phyloP scores from a whole-genome alignment of 2,329 filamentous ascomycete genomes.

The Pseudogymnoascus sp. region DNA sequence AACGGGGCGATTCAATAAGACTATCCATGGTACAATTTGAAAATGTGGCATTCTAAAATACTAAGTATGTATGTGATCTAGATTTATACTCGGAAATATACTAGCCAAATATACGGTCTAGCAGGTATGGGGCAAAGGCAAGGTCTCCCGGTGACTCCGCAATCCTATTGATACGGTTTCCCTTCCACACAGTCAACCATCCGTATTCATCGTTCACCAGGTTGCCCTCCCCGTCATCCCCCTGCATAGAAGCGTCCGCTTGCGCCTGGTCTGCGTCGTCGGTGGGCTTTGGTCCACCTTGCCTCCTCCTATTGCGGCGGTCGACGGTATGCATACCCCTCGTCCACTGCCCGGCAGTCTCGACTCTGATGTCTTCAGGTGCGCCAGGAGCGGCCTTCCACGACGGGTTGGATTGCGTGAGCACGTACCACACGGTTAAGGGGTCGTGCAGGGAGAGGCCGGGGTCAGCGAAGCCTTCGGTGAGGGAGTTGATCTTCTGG shows the following conservation, averaged over 20 bases:
- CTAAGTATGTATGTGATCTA: neutral
- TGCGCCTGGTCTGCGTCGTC: constrained; percentile 29
- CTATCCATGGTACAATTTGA: neutral
- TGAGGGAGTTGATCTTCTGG: constrained; percentile 55
- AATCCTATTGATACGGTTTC: constrained; percentile 74
- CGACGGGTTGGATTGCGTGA: constrained; percentile 49
- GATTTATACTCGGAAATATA: neutral
- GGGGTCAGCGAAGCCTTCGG: constrained; percentile 48
- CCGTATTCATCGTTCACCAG: constrained; percentile 62
- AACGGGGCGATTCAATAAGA: neutral
- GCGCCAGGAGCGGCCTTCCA: constrained; percentile 48
- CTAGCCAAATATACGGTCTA: constrained; percentile 54
- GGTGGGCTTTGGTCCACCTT: constrained; percentile 32
- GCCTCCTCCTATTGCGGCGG: constrained; percentile 51
- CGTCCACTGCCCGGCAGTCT: constrained; percentile 91
- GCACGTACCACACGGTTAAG: constrained; percentile 68
- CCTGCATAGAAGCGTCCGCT: constrained; percentile 22
- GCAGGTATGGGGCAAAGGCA: constrained; percentile 55
- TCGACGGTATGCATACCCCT: constrained; percentile 85
- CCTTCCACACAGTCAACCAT: constrained; percentile 66
- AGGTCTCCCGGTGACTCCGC: constrained; percentile 60
- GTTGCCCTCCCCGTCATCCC: constrained; percentile 38
- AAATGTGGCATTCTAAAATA: neutral
- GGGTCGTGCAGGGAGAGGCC: constrained; percentile 68
- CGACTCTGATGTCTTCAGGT: constrained; percentile 77